Evolutionary conservation across 768 basidiomycete genomes (phyloP), one percentile per base, ranked within the genome.

Genomic region (Pleurotus salmoneostramineus): DNA sequence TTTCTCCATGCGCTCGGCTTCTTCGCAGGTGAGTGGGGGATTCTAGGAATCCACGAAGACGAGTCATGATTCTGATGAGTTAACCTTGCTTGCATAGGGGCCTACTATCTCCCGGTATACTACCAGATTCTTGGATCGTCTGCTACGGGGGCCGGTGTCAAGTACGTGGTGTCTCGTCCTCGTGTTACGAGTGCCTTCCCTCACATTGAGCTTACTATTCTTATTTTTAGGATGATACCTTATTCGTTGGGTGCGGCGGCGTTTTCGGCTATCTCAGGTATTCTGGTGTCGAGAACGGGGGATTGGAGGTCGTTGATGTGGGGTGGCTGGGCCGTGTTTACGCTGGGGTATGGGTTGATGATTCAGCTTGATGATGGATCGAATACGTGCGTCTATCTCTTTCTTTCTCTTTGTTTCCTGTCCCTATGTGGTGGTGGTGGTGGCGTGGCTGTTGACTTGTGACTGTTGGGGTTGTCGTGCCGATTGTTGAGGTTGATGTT

Each of bases 71-170:
- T n/a, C n/a, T n/a, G n/a, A n/a, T n/a, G n/a, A n/a, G n/a, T n/a
- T n/a, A n/a, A n/a, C n/a, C n/a, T n/a, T n/a, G n/a, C n/a, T n/a
- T n/a, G n/a, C n/a, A n/a, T n/a, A 79, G 80, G 78, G 33, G 80
- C 83, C 45, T 87, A 74, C 65, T 91, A 91, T 63, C 76, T 93
- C 5, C 90, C 91, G 0, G 66, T 92, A 2, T 93, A 88, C 66
- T 93, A 79, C 70, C 91, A 93, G 73, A 81, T 87, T 2, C 78
- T 91, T 10, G 91, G 91, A 0, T 77, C 88, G 0, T 87, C 87
- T 6, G 88, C 90, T 5, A 91, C 88, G 0, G 76, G 71, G 47
- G 80, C 89, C 31, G 88, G 88, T 51, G 77, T 91, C 17, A 75
- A 81, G 52, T 55, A 17, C 8, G 88, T 86, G 67, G 68, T 75